Evolutionary conservation across 768 basidiomycete genomes (phyloP).

Genomic region (Hygrophoropsis aurantiaca): DNA sequence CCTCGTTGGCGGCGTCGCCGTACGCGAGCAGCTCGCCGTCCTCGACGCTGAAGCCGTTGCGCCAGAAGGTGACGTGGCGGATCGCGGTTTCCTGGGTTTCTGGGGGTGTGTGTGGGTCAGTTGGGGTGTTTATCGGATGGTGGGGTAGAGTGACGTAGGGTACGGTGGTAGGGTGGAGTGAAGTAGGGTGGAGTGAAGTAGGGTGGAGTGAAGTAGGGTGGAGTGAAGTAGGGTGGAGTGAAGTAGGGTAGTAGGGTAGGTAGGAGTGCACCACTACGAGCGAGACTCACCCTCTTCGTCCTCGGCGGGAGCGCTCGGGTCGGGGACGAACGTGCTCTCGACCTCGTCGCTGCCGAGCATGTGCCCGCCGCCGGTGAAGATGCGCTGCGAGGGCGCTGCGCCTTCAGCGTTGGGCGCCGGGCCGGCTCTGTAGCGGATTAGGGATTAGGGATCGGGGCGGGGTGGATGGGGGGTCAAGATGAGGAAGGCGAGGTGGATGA

Average conservation of each 20-base stretch:
- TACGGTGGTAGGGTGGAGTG: no score
- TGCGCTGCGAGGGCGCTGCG: constrained; percentile 11
- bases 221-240: no score
- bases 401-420: constrained; percentile 24
- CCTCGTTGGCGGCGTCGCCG: constrained; percentile 71
- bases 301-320: constrained; percentile 49
- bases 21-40: constrained; percentile 85
- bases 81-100: constrained; percentile 57
- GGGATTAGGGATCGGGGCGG: no score
- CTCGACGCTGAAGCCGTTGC: constrained; percentile 89
- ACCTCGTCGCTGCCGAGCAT: constrained; percentile 90
- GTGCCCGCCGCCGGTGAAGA: constrained; percentile 75
- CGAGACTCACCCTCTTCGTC: constrained; percentile 13
- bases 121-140: constrained; percentile 3
- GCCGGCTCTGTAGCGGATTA: constrained; percentile 31
- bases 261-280: no score
- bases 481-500: no score
- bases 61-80: constrained; percentile 88
- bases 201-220: no score
- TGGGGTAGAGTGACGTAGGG: constrained; percentile 8
- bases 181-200: no score
- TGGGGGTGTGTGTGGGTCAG: constrained; percentile 17
- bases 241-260: no score
- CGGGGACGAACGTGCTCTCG: constrained; percentile 73
- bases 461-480: no score